Conservation (phyloP, 257 asterid genomes). For the Thymus mandschuricus region DNA sequence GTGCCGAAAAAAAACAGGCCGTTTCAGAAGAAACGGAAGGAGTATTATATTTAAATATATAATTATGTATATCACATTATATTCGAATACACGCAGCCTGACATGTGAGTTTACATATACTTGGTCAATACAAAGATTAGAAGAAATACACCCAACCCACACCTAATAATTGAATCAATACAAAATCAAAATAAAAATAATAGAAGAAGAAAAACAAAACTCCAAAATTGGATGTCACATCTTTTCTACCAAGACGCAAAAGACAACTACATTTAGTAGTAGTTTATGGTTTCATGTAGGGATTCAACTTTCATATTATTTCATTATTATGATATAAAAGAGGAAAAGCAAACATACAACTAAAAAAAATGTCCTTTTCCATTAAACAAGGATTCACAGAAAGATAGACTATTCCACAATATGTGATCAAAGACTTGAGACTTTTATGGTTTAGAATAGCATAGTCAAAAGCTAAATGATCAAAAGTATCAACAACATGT, state of each 20-base stretch:
- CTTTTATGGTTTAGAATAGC: not conserved
- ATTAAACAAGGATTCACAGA: not conserved
- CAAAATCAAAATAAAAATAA: no score
- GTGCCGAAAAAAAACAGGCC: no score
- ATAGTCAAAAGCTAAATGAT: not conserved
- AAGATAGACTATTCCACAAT: slow-evolving; percentile 3
- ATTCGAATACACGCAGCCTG: no score
- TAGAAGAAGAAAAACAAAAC: not conserved
- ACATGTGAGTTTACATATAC: no score
- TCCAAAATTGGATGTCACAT: not conserved
- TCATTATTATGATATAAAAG: not conserved
- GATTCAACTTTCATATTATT: not conserved
- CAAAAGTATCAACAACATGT: not conserved
- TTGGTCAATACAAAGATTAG: no score
- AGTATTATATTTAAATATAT: no score
- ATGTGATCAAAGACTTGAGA: not conserved
- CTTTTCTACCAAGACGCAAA: not conserved
- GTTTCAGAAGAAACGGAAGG: no score
- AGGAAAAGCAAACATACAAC: slow-evolving; percentile 21
- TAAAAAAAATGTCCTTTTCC: slow-evolving; percentile 13
- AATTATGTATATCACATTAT: no score
- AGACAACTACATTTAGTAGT: not conserved
- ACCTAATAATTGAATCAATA: no score
- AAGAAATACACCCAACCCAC: no score
- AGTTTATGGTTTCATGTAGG: not conserved